Evolutionary conservation across 352 stramenopile species (phyloP), one percentile per base, ranked within the genome.

Genomic region (Thraustochytrium sp.): DNA sequence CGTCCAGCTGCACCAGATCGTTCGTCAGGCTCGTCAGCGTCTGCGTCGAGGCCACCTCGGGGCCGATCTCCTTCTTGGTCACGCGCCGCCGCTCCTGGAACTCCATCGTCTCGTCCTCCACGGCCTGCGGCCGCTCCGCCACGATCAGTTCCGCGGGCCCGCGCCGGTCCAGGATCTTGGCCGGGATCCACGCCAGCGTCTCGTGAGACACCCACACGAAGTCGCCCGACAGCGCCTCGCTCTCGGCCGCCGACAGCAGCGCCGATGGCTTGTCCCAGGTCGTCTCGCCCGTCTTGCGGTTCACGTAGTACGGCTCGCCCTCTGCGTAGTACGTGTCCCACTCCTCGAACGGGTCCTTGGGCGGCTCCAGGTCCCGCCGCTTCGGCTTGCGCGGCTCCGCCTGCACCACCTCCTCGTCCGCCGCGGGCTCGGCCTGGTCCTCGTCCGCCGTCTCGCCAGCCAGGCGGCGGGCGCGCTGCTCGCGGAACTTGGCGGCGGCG

Each of bases 1-100:
- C 82, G n/a, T 85, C 82, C 36, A 85, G 84, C 42, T 85, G 46
- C 18, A 85, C 82, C 18, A 85, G 48, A 40, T 85, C 82, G 26
- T 76, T 82, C 36, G 63, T 76, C 11, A 85, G 21, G 34, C 31
- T 75, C 31, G 38, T 84, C 40, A 87, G 82, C 21, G 82, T 53
- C 68, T 80, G 68, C 11, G 48, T 63, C 46, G 68, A 65, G 13
- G 63, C 48, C 4, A 80, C 38, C n/a, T 68, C 48, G 48, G 68
- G 68, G 2, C 68, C 68, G 21, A 80, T 68, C 23, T 80, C 68
- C 23, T 64, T 64, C 68, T 68, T 80, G 2, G 31, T 68, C 26
- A 80, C 68, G 26, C 48, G 48, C 23, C 68, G 68, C 8, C 68
- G 68, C 53, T 80, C 68, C 37, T 65, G 34, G 37, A 26, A 26